Base-by-base conservation (phyloP, 768 basidiomycete species). In the Auriscalpium orientale region DNA sequence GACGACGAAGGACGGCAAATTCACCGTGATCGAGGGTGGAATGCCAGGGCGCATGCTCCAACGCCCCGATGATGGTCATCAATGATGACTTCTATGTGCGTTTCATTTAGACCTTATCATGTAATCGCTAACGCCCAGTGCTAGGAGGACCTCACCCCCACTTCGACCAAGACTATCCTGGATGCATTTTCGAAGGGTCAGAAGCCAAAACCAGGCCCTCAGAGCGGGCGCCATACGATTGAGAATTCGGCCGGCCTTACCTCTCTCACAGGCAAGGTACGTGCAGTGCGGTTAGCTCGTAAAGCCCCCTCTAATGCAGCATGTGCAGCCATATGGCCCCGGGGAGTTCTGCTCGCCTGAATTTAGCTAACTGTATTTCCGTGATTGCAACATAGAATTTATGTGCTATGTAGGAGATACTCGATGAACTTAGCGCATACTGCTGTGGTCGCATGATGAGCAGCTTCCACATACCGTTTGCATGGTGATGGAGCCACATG, bases 21-120 rank as follows among this genome's bases (percentile, higher is more conserved):
- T 98, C 72, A 97, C 97, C 10, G 85, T 98, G 45, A 80, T 99
- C 56, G 97, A 99, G 72, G n/a, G 97, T 98, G 33, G 97, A 99
- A 74, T 99, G 97, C 72, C 87, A 98, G 66, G 97, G 97, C 55
- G 95, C 97, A 53, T 99, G 97, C 76, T 91, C 89, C 65, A 99
- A 98, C 73, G 97, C 93, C 28, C 92, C 91, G 46, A 98, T 98
- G 97, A 77, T 99, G 71, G 93, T 86, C 58, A 79, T 99, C 65
- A 87, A 88, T 28, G 97, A 99, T 67, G 93, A 98, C 70, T 99
- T 94, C 76, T 99, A 97, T 70, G 93, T 92, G 66, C 59, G 88
- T 28, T 28, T 7, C 28, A 28, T 28, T 5, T 7, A 28, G 28
- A 28, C 28, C 28, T 0, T 28, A 28, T 73, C 5, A 34, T 53